Conservation (phyloP, 805 yeast genomes). For the Candida xyloterini region DNA sequence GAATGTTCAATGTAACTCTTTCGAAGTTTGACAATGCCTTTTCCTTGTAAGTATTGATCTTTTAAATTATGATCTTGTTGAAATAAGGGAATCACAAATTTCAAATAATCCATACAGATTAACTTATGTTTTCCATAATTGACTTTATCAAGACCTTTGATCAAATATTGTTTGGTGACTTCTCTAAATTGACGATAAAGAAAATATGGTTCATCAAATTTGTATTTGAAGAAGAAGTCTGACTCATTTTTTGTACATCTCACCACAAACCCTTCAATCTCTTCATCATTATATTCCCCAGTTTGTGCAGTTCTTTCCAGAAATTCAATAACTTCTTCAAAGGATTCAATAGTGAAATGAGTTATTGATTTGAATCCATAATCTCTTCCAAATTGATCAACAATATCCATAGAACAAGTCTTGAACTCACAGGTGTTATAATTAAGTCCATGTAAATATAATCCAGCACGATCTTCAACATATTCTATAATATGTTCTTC, state of each 20-base stretch:
- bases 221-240: slow-evolving; percentile 84
- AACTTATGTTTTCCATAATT: slow-evolving; percentile 47
- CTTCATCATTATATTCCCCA: slow-evolving; percentile 69
- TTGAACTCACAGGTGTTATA: slow-evolving; percentile 57
- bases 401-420: slow-evolving; percentile 63
- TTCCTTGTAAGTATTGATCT: slow-evolving; percentile 48
- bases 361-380: slow-evolving; percentile 74
- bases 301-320: slow-evolving; percentile 55
- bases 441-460: slow-evolving; percentile 89
- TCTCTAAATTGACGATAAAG: slow-evolving; percentile 91
- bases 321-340: slow-evolving; percentile 45
- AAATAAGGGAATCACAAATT: slow-evolving; percentile 60
- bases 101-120: slow-evolving; percentile 64
- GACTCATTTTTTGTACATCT: slow-evolving; percentile 45
- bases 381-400: slow-evolving; percentile 52
- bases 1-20: slow-evolving; percentile 54
- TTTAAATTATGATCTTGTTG: slow-evolving; percentile 44
- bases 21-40: slow-evolving; percentile 74
- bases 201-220: slow-evolving; percentile 92
- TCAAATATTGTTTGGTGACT: slow-evolving; percentile 61
- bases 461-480: slow-evolving; percentile 62
- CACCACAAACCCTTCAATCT: slow-evolving; percentile 91
- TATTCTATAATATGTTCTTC: slow-evolving; percentile 93
- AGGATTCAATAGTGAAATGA: slow-evolving; percentile 37
- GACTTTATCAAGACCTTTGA: slow-evolving; percentile 37